A percentile compares a stretch with the other conserved stretches of the same genome.
phyloP scores from a whole-genome alignment of 495 filamentous ascomycete species.

The Cairneyella variabilis region DNA sequence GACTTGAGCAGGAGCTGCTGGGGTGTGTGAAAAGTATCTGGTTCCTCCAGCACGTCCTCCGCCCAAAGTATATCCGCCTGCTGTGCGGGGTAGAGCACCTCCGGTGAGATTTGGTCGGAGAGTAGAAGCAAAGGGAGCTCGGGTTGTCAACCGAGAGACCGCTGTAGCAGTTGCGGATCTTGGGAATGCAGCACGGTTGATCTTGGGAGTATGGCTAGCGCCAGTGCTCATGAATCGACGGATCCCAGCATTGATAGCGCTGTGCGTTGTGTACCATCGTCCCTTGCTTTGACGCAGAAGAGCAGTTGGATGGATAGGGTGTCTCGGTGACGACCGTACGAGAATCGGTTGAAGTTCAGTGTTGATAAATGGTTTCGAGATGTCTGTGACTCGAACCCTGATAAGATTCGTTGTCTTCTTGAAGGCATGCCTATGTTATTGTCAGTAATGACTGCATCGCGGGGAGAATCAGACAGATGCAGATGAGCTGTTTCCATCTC shows the following conservation, averaged over 20 bases:
- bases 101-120: slow-evolving; percentile 91
- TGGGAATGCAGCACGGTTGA: slow-evolving; percentile 61
- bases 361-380: slow-evolving; percentile 43
- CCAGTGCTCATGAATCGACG: slow-evolving; percentile 60
- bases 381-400: slow-evolving; percentile 55
- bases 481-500: neutral
- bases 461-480: neutral
- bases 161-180: slow-evolving; percentile 62
- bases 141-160: slow-evolving; percentile 62
- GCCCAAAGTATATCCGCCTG: slow-evolving; percentile 79
- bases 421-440: slow-evolving; percentile 50
- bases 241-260: slow-evolving; percentile 51
- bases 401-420: slow-evolving; percentile 59
- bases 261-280: slow-evolving; percentile 68
- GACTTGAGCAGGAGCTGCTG: slow-evolving; percentile 81
- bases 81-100: slow-evolving; percentile 76
- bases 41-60: slow-evolving; percentile 64
- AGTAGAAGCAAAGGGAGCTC: slow-evolving; percentile 83
- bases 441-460: slow-evolving; percentile 6
- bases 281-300: slow-evolving; percentile 66
- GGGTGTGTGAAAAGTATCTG: slow-evolving; percentile 85
- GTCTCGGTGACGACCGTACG: slow-evolving; percentile 49
- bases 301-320: slow-evolving; percentile 70
- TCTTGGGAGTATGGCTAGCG: slow-evolving; percentile 32
- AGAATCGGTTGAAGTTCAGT: slow-evolving; percentile 45